Evolutionary conservation across 257 asterid species (phyloP), one percentile per base, ranked within the genome.

Genomic region (Voacanga thouarsii): DNA sequence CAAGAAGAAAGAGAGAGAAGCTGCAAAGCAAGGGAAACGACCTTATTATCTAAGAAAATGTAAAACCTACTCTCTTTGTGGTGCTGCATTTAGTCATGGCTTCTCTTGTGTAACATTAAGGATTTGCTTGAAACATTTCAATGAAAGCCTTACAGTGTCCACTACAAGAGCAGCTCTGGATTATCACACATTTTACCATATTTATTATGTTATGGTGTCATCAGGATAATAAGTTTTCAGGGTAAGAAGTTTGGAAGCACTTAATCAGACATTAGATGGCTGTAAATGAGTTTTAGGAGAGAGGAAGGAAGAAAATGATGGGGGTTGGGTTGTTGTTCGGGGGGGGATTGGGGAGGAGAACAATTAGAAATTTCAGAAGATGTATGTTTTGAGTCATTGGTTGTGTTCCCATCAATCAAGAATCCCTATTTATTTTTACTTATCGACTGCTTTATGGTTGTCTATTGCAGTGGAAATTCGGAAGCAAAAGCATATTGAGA

Each of bases 1-100:
- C 88, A 96, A 89, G 97, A 91, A 88, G 91, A 96, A 92, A 88
- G 97, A 93, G 89, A 89, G 96, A 88, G 96, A 86, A 84, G 97
- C 99, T 55, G 97, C 96, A 75, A 89, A 90, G 91, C 87, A 89
- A 83, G 99, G 99, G 86, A 96, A 96, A 85, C 85, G 77, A 49
- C 99, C 99, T 66, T 96, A 85, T 76, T 92, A 92, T 80, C 89
- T 93, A 73, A 96, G 86, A 85, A 83, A 92, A 85, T 93, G 97
- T 94, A 85, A 74, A 7, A 26, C 11, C 24, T 75, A 77, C 59
- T 59, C 72, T 43, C 80, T 51, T 80, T 45, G 8, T 18, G 49
- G 4, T 7, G 61, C 61, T 19, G 4, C 26, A 55, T 53, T 6
- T 66, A 16, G 24, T 33, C 10, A 65, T 33, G 71, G 24, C 49